Base-by-base conservation (phyloP, 2,329 filamentous ascomycete species). In the Nothopassalora personata region DNA sequence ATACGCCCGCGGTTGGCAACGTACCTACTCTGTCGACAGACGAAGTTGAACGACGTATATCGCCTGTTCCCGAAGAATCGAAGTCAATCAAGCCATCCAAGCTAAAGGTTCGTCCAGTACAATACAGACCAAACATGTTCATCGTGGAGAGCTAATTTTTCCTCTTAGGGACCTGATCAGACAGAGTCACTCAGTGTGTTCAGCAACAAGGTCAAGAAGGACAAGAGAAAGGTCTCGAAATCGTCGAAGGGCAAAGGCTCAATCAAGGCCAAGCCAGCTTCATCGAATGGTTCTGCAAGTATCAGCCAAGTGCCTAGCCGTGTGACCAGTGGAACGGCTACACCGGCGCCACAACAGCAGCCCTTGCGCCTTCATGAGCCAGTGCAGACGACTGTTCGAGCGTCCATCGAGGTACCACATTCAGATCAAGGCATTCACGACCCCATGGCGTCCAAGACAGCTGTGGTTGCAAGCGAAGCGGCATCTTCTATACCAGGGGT, bases 161-260 rank as follows among this genome's bases (percentile, higher is more conserved):
- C 23, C 3, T 18, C 39, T 5, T 8, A 43, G 39, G 39, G 39
- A 18, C 71, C 72, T 4, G 68, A 67, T n/a, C 67, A 72, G 65
- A 73, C 72, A 0, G 70, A 72, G 33, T 72, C 71, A 11, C 61
- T 71, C 23, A 72, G 68, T 54, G 60, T 69, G 27, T 74, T 72
- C 49, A 62, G 58, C 15, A 70, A 59, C 53, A 31, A 34, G 30
- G 33, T 33, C 15, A 66, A 66, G 60, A 66, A 65, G 56, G 65
- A 66, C 58, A 66, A 66, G 56, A 31, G 48, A 48, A 58, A 58
- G 45, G 34, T 36, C 1, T 39, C 52, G 10, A 69, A 66, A 53
- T 58, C 54, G 27, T 64, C 60, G 46, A 62, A 60, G 54, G n/a
- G 13, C 39, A 43, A 43, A n/a, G 39, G 54, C 48, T 36, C 59